Evolutionary conservation across 345 rosid genomes (phyloP).

Genomic region (Turnera subulata): DNA sequence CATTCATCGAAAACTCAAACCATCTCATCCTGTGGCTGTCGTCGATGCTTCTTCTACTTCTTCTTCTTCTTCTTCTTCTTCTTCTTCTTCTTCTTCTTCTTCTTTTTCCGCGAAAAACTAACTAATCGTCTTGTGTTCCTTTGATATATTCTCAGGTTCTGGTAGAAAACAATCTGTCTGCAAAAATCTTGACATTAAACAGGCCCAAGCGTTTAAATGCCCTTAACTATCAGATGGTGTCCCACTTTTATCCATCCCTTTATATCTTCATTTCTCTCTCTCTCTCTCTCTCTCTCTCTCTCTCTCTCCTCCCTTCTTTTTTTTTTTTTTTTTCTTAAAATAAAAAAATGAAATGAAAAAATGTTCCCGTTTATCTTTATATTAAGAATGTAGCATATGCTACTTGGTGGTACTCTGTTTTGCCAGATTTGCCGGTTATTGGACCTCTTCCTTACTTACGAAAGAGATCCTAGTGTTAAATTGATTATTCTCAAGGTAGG

Average conservation of each 20-base stretch:
- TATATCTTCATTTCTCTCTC: too few relatives aligned
- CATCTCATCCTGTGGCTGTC: too few relatives aligned
- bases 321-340: background rate
- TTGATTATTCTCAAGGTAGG: conserved; percentile 76
- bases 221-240: conserved; percentile 54
- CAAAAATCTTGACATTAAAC: conserved; percentile 58
- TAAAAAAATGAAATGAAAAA: too few relatives aligned
- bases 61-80: conserved; percentile 31
- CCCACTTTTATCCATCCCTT: background rate
- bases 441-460: conserved; percentile 56
- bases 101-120: too few relatives aligned
- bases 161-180: conserved; percentile 48
- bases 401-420: background rate
- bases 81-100: background rate
- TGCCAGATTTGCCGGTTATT: conserved; percentile 49
- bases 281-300: too few relatives aligned
- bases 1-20: too few relatives aligned
- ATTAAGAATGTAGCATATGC: background rate
- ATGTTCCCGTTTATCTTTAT: too few relatives aligned
- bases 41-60: too few relatives aligned
- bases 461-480: conserved; percentile 55
- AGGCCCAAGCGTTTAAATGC: conserved; percentile 75
- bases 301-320: too few relatives aligned
- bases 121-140: too few relatives aligned
- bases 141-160: conserved; percentile 37